Percentiles rank a stretch among this genome's conserved stretches.
These are phyloP conservation scores for Globisporangium polare DNA, from an alignment of 352 stramenopile species.

Conservation along the genomic window DNA sequence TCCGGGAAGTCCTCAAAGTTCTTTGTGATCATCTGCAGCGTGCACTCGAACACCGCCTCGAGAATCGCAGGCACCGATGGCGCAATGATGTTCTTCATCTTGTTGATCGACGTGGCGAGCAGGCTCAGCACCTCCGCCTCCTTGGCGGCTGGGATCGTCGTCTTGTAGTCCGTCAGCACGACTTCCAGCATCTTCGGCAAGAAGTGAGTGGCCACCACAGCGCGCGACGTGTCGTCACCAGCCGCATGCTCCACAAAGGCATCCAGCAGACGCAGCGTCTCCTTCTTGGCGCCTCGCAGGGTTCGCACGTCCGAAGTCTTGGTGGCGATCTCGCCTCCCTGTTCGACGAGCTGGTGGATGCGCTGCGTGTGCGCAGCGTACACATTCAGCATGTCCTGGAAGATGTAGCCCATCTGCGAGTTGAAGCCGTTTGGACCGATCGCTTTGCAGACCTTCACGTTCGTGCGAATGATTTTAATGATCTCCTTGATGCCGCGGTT, in stretches of 20 bases:
- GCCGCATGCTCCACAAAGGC: constrained; percentile 92
- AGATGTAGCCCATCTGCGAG: constrained; percentile 97
- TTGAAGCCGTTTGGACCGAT: constrained; percentile 95
- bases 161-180: constrained; percentile 96
- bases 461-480: constrained; percentile 98
- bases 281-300: constrained; percentile 96
- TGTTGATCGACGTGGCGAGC: constrained; percentile 95
- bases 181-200: constrained; percentile 96
- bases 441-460: constrained; percentile 95
- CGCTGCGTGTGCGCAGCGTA: constrained; percentile 98
- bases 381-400: constrained; percentile 98
- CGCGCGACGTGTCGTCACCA: constrained; percentile 60
- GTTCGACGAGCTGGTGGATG: constrained; percentile 89
- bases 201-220: constrained; percentile 92
- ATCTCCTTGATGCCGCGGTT: constrained; percentile 87
- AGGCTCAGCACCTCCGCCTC: constrained; percentile 94
- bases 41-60: constrained; percentile 97
- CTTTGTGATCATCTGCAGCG: constrained; percentile 99
- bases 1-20: constrained; percentile 99
- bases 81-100: constrained; percentile 90
- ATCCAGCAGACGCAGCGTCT: constrained; percentile 95
- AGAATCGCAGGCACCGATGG: constrained; percentile 93
- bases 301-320: constrained; percentile 91
- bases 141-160: constrained; percentile 62
- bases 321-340: constrained; percentile 92